Conservation (phyloP, 2,329 filamentous ascomycete species). For the Harringtonia lauricola region DNA sequence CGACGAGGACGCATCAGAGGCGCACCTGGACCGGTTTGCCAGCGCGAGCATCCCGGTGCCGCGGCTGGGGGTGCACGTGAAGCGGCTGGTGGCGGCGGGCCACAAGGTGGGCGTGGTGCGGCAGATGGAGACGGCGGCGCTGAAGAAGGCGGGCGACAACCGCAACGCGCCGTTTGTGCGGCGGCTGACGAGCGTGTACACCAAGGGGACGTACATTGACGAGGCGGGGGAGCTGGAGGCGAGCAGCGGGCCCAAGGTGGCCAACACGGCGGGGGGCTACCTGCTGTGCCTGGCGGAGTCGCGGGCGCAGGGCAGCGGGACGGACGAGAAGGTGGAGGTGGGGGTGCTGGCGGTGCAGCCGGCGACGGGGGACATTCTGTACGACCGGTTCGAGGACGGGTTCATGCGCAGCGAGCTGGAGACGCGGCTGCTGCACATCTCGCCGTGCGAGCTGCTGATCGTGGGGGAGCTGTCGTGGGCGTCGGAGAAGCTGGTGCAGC, state of each 20-base stretch:
- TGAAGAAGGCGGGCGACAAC: constrained; percentile 94
- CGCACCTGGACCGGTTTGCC: constrained; percentile 83
- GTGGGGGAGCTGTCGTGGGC: constrained; percentile 83
- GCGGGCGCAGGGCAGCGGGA: constrained; percentile 48
- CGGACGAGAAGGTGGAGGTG: constrained; percentile 86
- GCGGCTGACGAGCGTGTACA: constrained; percentile 93
- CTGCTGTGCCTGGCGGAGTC: constrained; percentile 85
- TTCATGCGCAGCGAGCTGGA: constrained; percentile 97
- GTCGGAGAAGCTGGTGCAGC: constrained; percentile 83
- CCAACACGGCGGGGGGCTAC: constrained; percentile 48
- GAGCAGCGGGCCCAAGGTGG: too few relatives aligned
- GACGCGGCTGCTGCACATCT: constrained; percentile 88
- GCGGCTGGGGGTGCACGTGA: constrained; percentile 84
- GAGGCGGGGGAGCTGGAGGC: constrained; percentile 74
- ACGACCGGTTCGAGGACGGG: constrained; percentile 91
- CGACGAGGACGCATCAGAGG: constrained; percentile 88
- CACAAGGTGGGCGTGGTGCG: constrained; percentile 94
- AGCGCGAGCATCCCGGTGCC: constrained; percentile 94
- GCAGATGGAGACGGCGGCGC: constrained; percentile 86
- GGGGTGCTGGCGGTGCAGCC: constrained; percentile 92
- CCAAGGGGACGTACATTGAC: constrained; percentile 95
- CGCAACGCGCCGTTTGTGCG: constrained; percentile 84
- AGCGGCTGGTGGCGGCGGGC: constrained; percentile 80
- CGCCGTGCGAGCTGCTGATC: constrained; percentile 88
- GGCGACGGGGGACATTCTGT: constrained; percentile 88